Base-by-base conservation (phyloP, 176 grass and related monocot genomes). In the Bothriochloa decipiens region DNA sequence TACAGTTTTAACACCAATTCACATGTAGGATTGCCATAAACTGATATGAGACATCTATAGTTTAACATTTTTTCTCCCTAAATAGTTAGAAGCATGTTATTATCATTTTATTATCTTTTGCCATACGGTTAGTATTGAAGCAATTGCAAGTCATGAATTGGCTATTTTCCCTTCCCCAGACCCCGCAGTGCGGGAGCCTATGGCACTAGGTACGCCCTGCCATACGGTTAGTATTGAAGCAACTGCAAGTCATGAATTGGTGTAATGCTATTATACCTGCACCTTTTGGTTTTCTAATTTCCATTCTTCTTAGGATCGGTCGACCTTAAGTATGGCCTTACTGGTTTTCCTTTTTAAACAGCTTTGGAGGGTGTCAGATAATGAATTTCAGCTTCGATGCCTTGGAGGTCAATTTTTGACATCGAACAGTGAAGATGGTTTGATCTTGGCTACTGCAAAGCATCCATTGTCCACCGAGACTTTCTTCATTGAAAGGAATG, bases 321-420 rank as follows among this genome's bases (percentile, higher is more conserved):
- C 8, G 23, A 78, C 18, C 25, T 25, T 25, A 78, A 78, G 2
- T 70, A 35, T 58, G 52, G 27, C 53, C 12, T 62, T 71, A 42
- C 25, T 79, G 63, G 8, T 78, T 78, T 70, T 79, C 9, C 23
- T 86, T 60, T 88, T 68, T 37, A 64, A 76, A 71, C 83, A 95
- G 90, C 85, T 92, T 33, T 95, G 88, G 90, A 87, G 93, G 76
- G 90, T 95, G 80, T 92, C 88, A 40, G 75, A 95, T 22, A 88
- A 66, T 47, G 68, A 88, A 69, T 95, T 95, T 81, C 87, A 92
- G 66, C 86, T 95, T 62, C 78, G 90, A 68, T 90, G 90, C 60
- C 85, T 88, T 67, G 79, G 84, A 86, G 93, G 93, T 84, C 85
- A 95, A 78, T 95, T 95, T 84, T 80, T 95, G 36, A 88, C 90